Evolutionary conservation across 163 green algal genomes (phyloP), one percentile per base, ranked within the genome.

Genomic region (Prototheca cutis): DNA sequence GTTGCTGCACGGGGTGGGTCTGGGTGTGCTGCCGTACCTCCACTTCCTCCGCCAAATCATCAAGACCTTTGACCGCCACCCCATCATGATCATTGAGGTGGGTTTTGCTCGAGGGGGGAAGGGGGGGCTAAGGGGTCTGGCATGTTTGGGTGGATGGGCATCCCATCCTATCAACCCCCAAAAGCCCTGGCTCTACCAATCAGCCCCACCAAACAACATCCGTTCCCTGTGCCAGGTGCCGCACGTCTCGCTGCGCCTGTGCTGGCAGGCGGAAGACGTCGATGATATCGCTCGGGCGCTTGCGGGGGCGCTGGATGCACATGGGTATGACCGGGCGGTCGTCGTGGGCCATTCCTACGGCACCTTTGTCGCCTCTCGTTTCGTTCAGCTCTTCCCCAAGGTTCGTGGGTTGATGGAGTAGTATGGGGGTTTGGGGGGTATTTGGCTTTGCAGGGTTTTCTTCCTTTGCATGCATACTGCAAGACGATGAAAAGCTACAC

Each of bases 1-100:
- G 8, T 84, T 84, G 47, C 15, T 84, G 42, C 77, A 84, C 54
- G 77, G 77, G n/a, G 77, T 84, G 1, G 77, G 77, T n/a, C 60
- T 78, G 33, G 77, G 74, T 25, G 31, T 78, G 45, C 40, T 74
- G n/a, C 77, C 77, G 0, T 84, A 84, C 57, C 54, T 82, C 42
- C 60, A 70, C 40, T 67, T 84, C 3, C 56, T 84, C 5, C 42
- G 61, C 10, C 36, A 62, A 24, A 30, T 82, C 1, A 48, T 65
- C 34, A 56, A 51, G 15, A 56, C 63, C 4, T 72, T 48, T 40
- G 29, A 39, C 15, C 29, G 39, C 3, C 63, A 64, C 29, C 68
- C 72, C 6, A 49, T 80, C 15, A 55, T 80, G 15, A 15, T 55
- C 36, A 21, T 69, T 13, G 63, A 70, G 53, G n/a, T n/a, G n/a